A percentile compares a stretch with the other conserved stretches of the same genome.
These are phyloP conservation scores for Lathyrus oleraceus DNA, from an alignment of 306 rosid genomes.

Conservation along the genomic window DNA sequence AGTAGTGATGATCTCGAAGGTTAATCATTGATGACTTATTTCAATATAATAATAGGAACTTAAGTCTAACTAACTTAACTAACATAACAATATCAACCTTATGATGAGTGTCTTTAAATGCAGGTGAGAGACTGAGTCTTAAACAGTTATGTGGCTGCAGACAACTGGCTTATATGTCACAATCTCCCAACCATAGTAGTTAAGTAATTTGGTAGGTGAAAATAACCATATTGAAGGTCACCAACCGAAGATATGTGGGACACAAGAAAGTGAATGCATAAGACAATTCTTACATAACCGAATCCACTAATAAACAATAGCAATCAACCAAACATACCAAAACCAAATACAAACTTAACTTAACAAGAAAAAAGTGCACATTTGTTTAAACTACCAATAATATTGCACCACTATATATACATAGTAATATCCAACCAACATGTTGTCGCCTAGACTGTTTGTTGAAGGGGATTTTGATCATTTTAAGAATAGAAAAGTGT, in stretches of 20 bases:
- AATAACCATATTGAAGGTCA: slow-evolving; percentile 24
- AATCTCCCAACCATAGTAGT: slow-evolving; percentile 7
- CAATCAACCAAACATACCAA: slow-evolving; percentile 24
- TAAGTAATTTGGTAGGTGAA: slow-evolving; percentile 12
- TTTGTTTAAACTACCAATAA: background rate
- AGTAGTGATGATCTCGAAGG: too few species aligned
- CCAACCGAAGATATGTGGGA: slow-evolving; percentile 38
- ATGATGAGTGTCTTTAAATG: too few species aligned
- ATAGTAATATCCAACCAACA: slow-evolving; percentile 35
- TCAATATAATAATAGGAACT: too few species aligned
- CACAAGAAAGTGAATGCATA: background rate
- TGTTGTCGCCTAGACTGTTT: slow-evolving; percentile 4
- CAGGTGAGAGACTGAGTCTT: too few species aligned
- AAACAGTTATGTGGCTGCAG: too few species aligned
- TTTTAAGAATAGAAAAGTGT: slow-evolving; percentile 26
- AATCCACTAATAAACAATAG: slow-evolving; percentile 19
- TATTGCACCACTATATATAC: slow-evolving; percentile 6
- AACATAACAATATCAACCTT: too few species aligned
- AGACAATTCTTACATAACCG: slow-evolving; percentile 7
- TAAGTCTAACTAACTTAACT: too few species aligned
- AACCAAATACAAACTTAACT: slow-evolving; percentile 33
- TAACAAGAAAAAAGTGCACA: slow-evolving; percentile 2
- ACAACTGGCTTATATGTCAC: background rate
- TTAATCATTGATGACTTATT: too few species aligned
- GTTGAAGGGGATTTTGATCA: slow-evolving; percentile 32